Evolutionary conservation across 1,284 basidiomycete species (phyloP), one percentile per base, ranked within the genome.

Genomic region (Ganoderma meredithae): DNA sequence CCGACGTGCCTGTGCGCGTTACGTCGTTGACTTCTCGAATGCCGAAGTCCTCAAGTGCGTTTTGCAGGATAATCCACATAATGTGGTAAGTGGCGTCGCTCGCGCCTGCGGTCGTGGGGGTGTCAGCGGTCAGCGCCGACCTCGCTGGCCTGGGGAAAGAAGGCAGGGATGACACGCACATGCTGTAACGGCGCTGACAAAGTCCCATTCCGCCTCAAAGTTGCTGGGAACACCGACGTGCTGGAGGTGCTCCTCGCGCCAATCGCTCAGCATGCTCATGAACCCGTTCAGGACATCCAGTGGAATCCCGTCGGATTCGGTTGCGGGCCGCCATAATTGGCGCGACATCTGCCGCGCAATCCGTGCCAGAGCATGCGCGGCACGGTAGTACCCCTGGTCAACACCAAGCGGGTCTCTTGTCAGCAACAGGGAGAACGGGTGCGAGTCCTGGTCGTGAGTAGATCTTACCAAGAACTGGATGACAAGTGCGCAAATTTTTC

Each of bases 61-160:
- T 89, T 80, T 91, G 93, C 6, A 94, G 79, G 63, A 89, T 88
- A 70, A 94, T 90, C 91, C 95, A 97, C 87, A 96, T 90, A 73
- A 94, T 88, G 80, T 98, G 95, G 77, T 94, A 96, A 49, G 92
- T 93, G 59, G 95, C 92, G 78, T 98, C 96, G 74, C 91, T 94
- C 22, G 92, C 90, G 74, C 94, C 93, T 83, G 81, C 39, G 59
- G 39, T 33, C 39, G 63, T 55, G 25, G 1, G 58, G 44, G 43
- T 60, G 63, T 60, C 63, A 62, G 68, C 60, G 36, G 63, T 60
- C 63, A 62, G 67, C 60, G 36, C 36, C 36, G 36, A 63, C 47
- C 58, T 49, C 52, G 55, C 31, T 27, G 52, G 17, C 27, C 52
- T 27, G 27, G 31, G 31, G 31, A 17, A n/a, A 2, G 36, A 62